These are phyloP conservation scores for Penicillium psychrosexuale DNA, from an alignment of 2,329 filamentous ascomycete species.

Conservation along the genomic window DNA sequence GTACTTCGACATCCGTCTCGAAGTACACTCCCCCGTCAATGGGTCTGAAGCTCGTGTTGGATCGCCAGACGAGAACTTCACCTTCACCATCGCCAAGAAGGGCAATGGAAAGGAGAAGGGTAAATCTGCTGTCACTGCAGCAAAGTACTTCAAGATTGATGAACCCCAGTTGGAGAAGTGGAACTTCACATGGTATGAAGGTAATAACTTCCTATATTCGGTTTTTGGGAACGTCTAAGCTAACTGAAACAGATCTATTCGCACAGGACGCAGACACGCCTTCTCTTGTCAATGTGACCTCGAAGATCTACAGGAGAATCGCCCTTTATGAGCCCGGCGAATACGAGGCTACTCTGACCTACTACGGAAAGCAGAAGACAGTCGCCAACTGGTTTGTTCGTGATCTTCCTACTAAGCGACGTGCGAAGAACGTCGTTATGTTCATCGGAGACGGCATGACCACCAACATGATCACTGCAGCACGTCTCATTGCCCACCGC, in stretches of 20 bases:
- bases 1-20: slow-evolving; percentile 78
- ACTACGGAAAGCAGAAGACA: slow-evolving; percentile 70
- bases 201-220: slow-evolving; percentile 28
- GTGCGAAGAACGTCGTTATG: slow-evolving; percentile 79
- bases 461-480: slow-evolving; percentile 55
- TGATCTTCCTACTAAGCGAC: slow-evolving; percentile 65
- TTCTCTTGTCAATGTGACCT: slow-evolving; percentile 73
- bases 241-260: slow-evolving; percentile 59
- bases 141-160: slow-evolving; percentile 65
- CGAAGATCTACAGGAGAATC: slow-evolving; percentile 73
- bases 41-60: slow-evolving; percentile 75
- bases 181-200: slow-evolving; percentile 82
- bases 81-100: slow-evolving; percentile 70
- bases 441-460: slow-evolving; percentile 73
- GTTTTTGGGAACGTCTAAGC: not conserved
- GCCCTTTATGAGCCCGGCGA: slow-evolving; percentile 74
- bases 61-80: slow-evolving; percentile 64
- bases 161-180: slow-evolving; percentile 75
- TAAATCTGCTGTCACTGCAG: slow-evolving; percentile 49
- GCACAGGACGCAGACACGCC: slow-evolving; percentile 67
- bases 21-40: slow-evolving; percentile 77
- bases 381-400: slow-evolving; percentile 74
- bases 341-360: slow-evolving; percentile 72
- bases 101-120: slow-evolving; percentile 35
- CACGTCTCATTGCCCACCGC: slow-evolving; percentile 76